phyloP scores from a whole-genome alignment of 2,329 filamentous ascomycete genomes.

The Davidsoniella virescens region DNA sequence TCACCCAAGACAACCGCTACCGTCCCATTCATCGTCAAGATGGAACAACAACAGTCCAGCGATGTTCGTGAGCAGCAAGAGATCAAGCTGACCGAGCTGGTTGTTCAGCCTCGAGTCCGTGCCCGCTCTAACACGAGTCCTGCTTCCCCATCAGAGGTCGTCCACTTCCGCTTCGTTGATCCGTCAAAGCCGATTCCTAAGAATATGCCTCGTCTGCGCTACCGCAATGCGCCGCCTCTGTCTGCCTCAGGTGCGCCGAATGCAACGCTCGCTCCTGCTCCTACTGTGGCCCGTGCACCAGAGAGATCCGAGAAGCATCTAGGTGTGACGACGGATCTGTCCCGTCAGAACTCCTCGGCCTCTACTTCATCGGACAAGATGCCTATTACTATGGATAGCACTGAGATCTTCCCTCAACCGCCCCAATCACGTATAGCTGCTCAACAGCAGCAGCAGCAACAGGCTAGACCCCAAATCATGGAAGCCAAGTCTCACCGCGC shows the following conservation, averaged over 20 bases:
- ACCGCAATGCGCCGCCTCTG: slow-evolving; percentile 1
- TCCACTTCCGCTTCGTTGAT: slow-evolving; percentile 8
- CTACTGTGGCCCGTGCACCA: not conserved
- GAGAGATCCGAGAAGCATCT: not conserved
- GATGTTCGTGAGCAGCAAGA: not conserved
- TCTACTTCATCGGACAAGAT: slow-evolving; percentile 3
- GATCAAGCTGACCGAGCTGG: slow-evolving; percentile 4
- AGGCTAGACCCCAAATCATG: not conserved
- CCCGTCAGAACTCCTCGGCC: slow-evolving; percentile 1
- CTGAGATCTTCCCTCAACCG: slow-evolving; percentile 6
- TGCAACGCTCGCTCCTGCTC: not conserved
- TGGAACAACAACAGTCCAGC: not conserved
- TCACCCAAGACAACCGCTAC: not conserved
- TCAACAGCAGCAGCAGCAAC: too few relatives aligned
- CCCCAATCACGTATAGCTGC: not conserved
- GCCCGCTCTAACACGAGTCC: slow-evolving; percentile 40
- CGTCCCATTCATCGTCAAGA: not conserved
- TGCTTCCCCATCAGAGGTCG: slow-evolving; percentile 19
- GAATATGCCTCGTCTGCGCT: slow-evolving; percentile 11
- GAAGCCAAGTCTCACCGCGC: not conserved
- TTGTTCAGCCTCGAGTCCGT: slow-evolving; percentile 15
- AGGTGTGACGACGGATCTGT: not conserved
- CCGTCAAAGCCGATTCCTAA: slow-evolving; percentile 8
- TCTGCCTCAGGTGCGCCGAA: not conserved
- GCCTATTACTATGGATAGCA: slow-evolving; percentile 6